A percentile compares a stretch with the other conserved stretches of the same genome.
Conservation (phyloP, 768 basidiomycete species). For the Tylopilus felleus region DNA sequence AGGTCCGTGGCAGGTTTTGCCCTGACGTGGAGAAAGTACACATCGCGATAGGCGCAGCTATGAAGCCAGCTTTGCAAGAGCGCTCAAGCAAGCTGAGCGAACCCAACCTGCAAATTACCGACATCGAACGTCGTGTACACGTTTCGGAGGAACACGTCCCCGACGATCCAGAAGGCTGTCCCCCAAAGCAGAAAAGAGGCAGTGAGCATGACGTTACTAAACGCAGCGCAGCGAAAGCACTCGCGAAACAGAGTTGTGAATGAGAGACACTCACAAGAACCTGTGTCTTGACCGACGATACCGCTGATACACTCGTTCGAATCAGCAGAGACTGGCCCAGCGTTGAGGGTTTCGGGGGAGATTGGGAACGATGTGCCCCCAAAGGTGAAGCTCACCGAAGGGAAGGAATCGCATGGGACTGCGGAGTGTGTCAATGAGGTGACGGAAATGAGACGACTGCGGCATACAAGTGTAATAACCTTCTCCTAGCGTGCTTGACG, state of each 20-base stretch:
- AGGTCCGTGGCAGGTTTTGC: no score
- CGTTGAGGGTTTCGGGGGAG: slow-evolving; percentile 33
- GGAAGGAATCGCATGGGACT: slow-evolving; percentile 31
- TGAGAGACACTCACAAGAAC: not conserved
- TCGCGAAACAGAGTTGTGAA: not conserved
- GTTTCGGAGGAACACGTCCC: slow-evolving; percentile 3
- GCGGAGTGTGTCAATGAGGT: not conserved
- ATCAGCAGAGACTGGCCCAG: slow-evolving; percentile 29
- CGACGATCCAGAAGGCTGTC: slow-evolving; percentile 16
- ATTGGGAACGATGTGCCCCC: slow-evolving; percentile 35
- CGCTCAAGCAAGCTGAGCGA: not conserved
- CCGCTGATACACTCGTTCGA: slow-evolving; percentile 32
- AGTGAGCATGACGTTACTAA: slow-evolving; percentile 8
- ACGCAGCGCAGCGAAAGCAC: not conserved
- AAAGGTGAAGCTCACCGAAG: slow-evolving; percentile 34
- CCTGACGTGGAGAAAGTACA: no score
- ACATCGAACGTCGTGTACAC: not conserved
- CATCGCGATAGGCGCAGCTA: not conserved
- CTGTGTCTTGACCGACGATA: slow-evolving; percentile 12
- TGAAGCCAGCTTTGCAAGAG: not conserved
- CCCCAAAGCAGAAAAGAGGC: not conserved
- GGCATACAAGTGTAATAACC: slow-evolving; percentile 34
- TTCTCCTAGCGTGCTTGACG: slow-evolving; percentile 11
- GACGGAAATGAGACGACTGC: slow-evolving; percentile 8
- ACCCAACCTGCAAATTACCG: not conserved